phyloP scores from a whole-genome alignment of 257 asterid genomes.

The Plantago major region DNA sequence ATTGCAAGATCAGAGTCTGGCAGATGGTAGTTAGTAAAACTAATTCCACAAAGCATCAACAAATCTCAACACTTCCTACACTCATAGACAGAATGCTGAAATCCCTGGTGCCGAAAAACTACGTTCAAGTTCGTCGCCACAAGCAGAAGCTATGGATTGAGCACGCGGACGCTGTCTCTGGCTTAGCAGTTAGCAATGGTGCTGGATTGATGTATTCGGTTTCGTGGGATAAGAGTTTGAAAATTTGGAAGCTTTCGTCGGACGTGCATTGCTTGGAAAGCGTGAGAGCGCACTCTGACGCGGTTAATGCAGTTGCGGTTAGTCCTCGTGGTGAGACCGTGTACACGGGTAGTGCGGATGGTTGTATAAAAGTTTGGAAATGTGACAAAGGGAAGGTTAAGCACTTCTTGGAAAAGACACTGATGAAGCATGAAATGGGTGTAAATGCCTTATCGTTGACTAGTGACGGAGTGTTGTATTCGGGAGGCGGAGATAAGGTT shows the following conservation, averaged over 20 bases:
- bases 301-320: conserved; percentile 41
- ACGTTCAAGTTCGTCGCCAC: conserved; percentile 48
- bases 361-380: conserved; percentile 43
- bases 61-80: conserved; percentile 49
- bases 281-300: conserved; percentile 46
- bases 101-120: conserved; percentile 32
- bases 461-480: conserved; percentile 34
- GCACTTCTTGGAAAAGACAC: conserved; percentile 6
- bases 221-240: conserved; percentile 60
- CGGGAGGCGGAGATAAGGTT: conserved; percentile 45
- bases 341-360: conserved; percentile 56
- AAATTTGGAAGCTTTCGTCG: conserved; percentile 41
- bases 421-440: conserved; percentile 34
- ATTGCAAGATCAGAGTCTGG: conserved; percentile 52
- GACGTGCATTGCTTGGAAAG: conserved; percentile 37
- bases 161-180: conserved; percentile 50
- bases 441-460: conserved; percentile 46
- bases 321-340: conserved; percentile 23
- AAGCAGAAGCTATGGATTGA: conserved; percentile 47
- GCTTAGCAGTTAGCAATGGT: conserved; percentile 25
- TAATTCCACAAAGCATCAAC: conserved; percentile 21
- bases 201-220: conserved; percentile 35
- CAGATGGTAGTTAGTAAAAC: neutral
- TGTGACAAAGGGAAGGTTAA: neutral
- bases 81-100: conserved; percentile 35